These are phyloP conservation scores for Monosporozyma aerobia DNA, from an alignment of 805 yeast genomes.

Conservation along the genomic window DNA sequence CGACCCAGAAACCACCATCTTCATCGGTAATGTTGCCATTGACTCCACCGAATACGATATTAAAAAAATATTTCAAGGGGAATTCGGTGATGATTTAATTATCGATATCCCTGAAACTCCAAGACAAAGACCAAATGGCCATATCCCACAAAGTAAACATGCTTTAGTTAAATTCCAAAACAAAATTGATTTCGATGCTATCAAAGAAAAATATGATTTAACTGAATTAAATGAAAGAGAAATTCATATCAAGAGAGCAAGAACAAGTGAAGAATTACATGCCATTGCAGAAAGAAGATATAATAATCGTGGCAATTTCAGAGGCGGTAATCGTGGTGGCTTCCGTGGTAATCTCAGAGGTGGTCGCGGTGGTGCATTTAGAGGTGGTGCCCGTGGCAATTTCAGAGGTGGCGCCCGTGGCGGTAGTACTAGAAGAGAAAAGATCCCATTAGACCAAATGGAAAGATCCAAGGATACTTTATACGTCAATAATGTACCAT, in stretches of 20 bases:
- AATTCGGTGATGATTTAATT: constrained; percentile 23
- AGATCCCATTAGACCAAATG: constrained; percentile 31
- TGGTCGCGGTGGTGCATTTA: constrained; percentile 5
- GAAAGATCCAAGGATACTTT: constrained; percentile 42
- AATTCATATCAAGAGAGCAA: constrained; percentile 26
- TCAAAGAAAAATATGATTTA: constrained; percentile 25
- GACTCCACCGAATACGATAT: constrained; percentile 25
- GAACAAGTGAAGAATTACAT: constrained; percentile 12
- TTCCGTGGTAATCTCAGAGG: constrained; percentile 7
- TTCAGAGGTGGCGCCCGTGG: constrained; percentile 14
- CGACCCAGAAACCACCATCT: constrained; percentile 29
- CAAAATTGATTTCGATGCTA: constrained; percentile 24
- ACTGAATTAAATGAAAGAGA: constrained; percentile 25
- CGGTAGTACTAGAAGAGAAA: constrained; percentile 17
- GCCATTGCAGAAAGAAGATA: constrained; percentile 5
- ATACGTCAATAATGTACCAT: constrained; percentile 56
- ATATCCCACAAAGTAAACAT: constrained; percentile 22
- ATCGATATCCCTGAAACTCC: constrained; percentile 21
- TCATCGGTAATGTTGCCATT: constrained; percentile 27
- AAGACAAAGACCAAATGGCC: constrained; percentile 11
- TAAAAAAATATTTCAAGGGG: constrained; percentile 18
- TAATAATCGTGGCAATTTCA: constrained; percentile 5
- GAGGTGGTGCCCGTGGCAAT: constrained; percentile 8
- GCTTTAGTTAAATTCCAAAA: constrained; percentile 28
- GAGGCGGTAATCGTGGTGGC: constrained; percentile 8